Conservation (phyloP, 2,329 filamentous ascomycete species). For the Colletotrichum simmondsii region DNA sequence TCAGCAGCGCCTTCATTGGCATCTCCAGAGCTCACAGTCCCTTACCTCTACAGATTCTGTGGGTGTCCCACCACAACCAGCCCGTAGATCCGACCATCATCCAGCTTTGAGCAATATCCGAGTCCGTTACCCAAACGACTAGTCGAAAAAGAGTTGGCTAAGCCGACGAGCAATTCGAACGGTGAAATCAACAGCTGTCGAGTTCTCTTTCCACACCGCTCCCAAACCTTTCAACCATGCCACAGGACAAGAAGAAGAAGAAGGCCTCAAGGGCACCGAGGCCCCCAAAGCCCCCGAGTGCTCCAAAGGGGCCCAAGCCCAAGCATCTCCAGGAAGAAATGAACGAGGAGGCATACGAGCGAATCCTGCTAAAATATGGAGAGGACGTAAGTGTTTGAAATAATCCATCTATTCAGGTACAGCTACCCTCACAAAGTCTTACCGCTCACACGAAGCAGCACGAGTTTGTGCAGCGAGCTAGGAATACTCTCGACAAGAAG, state of each 20-base stretch:
- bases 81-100: too few relatives aligned
- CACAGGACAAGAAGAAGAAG: constrained; percentile 38
- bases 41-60: neutral
- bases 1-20: neutral
- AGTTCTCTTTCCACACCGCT: neutral
- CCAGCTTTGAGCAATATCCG: neutral
- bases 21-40: neutral
- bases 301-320: too few relatives aligned
- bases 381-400: constrained; percentile 41
- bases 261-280: constrained; percentile 55
- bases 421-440: neutral
- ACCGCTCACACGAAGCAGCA: constrained; percentile 41
- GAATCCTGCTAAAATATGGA: too few relatives aligned
- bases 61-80: neutral
- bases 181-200: neutral
- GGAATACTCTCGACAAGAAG: constrained; percentile 44
- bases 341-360: too few relatives aligned
- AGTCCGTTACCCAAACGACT: neutral
- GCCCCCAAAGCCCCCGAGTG: constrained; percentile 27
- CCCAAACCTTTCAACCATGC: constrained; percentile 1
- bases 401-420: neutral
- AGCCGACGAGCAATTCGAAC: neutral
- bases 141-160: neutral
- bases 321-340: too few relatives aligned
- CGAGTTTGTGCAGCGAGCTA: constrained; percentile 47